phyloP scores from a whole-genome alignment of 306 rosid genomes.

The Cicer bijugum region DNA sequence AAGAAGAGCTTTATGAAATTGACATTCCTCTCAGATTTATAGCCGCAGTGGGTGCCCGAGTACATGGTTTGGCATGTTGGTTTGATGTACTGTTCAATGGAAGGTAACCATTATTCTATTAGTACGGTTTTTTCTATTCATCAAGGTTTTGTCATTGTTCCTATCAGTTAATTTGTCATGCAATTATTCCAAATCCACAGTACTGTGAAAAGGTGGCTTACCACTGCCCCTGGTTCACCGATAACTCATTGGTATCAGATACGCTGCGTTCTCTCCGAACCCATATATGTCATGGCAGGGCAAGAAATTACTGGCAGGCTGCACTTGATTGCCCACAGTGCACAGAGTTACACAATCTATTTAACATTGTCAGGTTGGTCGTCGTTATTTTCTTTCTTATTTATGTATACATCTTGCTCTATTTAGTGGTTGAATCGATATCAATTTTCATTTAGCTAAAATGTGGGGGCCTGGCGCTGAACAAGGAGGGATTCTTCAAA shows the following conservation, averaged over 20 bases:
- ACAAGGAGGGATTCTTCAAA: slow-evolving; percentile 90
- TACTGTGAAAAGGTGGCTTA: slow-evolving; percentile 93
- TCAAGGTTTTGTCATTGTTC: slow-evolving; percentile 7
- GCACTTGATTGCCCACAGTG: slow-evolving; percentile 87
- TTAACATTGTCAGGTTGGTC: slow-evolving; percentile 76
- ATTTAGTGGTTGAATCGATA: slow-evolving; percentile 5
- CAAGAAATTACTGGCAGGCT: slow-evolving; percentile 95
- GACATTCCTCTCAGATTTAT: slow-evolving; percentile 80
- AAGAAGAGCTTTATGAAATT: slow-evolving; percentile 86
- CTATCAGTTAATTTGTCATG: slow-evolving; percentile 17
- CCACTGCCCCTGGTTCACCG: slow-evolving; percentile 95
- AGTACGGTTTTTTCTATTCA: background rate
- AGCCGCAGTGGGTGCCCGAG: slow-evolving; percentile 87
- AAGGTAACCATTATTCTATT: slow-evolving; percentile 59
- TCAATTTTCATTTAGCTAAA: slow-evolving; percentile 62
- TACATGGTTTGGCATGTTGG: slow-evolving; percentile 98
- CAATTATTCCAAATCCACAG: slow-evolving; percentile 52
- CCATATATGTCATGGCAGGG: slow-evolving; percentile 92
- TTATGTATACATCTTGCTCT: slow-evolving; percentile 42
- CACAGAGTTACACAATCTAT: slow-evolving; percentile 85
- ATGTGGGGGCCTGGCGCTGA: slow-evolving; percentile 99
- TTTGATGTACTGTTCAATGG: slow-evolving; percentile 93
- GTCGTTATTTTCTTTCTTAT: background rate
- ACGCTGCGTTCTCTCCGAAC: slow-evolving; percentile 92
- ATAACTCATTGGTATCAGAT: slow-evolving; percentile 96